Evolutionary conservation across 805 yeast species (phyloP).

Genomic region (Wickerhamomyces canadensis): DNA sequence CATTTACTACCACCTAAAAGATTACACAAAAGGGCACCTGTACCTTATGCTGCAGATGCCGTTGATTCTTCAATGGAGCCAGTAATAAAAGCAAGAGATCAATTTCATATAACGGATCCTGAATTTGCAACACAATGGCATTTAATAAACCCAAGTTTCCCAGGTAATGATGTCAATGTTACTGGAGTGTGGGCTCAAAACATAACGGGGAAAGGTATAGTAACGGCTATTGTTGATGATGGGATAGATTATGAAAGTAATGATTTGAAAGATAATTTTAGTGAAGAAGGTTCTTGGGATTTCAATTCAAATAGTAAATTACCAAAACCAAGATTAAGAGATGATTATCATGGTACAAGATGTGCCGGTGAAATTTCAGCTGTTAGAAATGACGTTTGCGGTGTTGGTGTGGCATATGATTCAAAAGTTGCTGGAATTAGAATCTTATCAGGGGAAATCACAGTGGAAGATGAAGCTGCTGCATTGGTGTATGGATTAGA

Average conservation of each 20-base stretch:
- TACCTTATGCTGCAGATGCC: slow-evolving; percentile 30
- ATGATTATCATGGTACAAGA: slow-evolving; percentile 93
- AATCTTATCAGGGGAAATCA: slow-evolving; percentile 74
- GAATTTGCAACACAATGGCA: slow-evolving; percentile 88
- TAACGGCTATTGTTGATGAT: slow-evolving; percentile 89
- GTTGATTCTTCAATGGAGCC: slow-evolving; percentile 48
- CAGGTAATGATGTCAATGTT: slow-evolving; percentile 85
- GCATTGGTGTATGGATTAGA: slow-evolving; percentile 78
- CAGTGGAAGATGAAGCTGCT: slow-evolving; percentile 86
- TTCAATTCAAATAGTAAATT: slow-evolving; percentile 68
- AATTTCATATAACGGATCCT: slow-evolving; percentile 74
- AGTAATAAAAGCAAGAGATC: slow-evolving; percentile 40
- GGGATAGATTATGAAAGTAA: slow-evolving; percentile 80
- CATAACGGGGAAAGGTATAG: slow-evolving; percentile 75
- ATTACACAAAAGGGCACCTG: slow-evolving; percentile 55
- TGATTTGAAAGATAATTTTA: slow-evolving; percentile 68
- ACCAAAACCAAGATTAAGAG: slow-evolving; percentile 75
- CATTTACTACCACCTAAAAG: slow-evolving; percentile 49
- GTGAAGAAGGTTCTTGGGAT: slow-evolving; percentile 85
- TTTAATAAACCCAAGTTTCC: slow-evolving; percentile 62
- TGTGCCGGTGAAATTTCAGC: slow-evolving; percentile 98
- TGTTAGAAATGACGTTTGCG: slow-evolving; percentile 76
- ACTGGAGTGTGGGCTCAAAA: slow-evolving; percentile 79
- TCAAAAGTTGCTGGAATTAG: slow-evolving; percentile 87
- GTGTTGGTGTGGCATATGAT: slow-evolving; percentile 93